These are phyloP conservation scores for Suaeda aralocaspica DNA, from an alignment of 148 eudicot genomes.

Conservation along the genomic window DNA sequence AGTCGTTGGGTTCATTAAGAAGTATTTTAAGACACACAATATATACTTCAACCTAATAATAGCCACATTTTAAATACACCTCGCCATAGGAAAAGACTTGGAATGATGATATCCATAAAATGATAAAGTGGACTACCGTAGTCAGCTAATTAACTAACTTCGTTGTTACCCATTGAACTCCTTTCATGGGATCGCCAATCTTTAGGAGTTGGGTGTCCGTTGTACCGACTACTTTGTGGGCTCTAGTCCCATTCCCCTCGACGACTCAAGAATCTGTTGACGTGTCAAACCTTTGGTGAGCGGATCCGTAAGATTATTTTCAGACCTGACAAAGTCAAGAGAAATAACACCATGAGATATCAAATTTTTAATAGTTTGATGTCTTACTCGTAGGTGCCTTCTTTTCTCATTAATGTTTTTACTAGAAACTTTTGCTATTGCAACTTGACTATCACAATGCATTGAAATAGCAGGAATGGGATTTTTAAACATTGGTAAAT, in stretches of 20 bases:
- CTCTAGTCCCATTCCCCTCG: neutral
- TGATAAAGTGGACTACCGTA: neutral
- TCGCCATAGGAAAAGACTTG: constrained; percentile 3
- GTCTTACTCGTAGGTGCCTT: neutral
- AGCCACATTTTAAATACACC: neutral
- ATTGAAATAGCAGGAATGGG: neutral
- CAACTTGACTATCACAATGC: neutral
- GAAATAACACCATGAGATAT: constrained; percentile 1
- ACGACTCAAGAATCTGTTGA: neutral
- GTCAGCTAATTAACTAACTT: neutral
- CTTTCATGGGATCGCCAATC: too few relatives aligned
- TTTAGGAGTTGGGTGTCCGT: neutral
- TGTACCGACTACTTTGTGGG: neutral
- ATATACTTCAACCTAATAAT: neutral
- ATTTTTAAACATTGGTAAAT: neutral
- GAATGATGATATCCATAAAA: neutral
- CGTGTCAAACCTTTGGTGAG: neutral
- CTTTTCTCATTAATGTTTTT: constrained; percentile 3
- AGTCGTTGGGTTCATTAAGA: neutral
- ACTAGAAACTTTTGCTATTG: neutral
- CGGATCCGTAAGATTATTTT: constrained; percentile 6
- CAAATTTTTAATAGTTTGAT: neutral
- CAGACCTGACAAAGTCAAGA: neutral
- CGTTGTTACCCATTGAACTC: too few relatives aligned
- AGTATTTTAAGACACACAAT: too few relatives aligned